Evolutionary conservation across 1,139 yeast genomes (phyloP).

Genomic region (Yamadazyma friedrichii): DNA sequence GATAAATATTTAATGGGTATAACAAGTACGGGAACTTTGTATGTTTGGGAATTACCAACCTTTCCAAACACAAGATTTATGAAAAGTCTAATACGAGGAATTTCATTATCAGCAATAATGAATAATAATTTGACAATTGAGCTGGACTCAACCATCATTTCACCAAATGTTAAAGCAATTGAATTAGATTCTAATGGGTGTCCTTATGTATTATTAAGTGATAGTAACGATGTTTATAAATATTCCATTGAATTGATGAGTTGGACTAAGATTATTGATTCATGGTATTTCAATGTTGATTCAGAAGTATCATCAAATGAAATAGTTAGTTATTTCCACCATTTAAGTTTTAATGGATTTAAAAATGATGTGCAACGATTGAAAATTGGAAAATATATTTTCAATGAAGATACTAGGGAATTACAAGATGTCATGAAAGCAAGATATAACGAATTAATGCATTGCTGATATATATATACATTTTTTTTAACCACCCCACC

Average conservation of each 20-base stretch:
- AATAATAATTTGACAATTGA: constrained; percentile 25
- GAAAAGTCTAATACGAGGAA: constrained; percentile 33
- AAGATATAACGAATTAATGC: constrained; percentile 20
- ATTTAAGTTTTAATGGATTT: constrained; percentile 17
- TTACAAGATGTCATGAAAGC: constrained; percentile 23
- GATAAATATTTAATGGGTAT: constrained; percentile 55
- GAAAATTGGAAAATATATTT: constrained; percentile 23
- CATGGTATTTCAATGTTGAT: constrained; percentile 39
- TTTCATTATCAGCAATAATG: constrained; percentile 53
- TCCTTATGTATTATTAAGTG: constrained; percentile 38
- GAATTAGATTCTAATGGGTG: constrained; percentile 38
- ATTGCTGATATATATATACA: constrained; percentile 2
- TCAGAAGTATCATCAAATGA: constrained; percentile 1
- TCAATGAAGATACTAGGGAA: constrained; percentile 17
- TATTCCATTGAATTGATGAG: constrained; percentile 37
- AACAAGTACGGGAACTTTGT: constrained; percentile 48
- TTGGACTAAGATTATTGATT: constrained; percentile 50
- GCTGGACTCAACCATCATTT: constrained; percentile 13
- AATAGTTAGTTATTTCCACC: constrained; percentile 10
- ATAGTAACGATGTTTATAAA: constrained; percentile 35
- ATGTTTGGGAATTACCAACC: constrained; percentile 45
- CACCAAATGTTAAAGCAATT: constrained; percentile 29
- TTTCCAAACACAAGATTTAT: constrained; percentile 16
- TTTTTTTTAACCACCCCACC: background rate
- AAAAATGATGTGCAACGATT: constrained; percentile 21